Base-by-base conservation (phyloP, 176 grass and related monocot genomes). In the Lolium rigidum region DNA sequence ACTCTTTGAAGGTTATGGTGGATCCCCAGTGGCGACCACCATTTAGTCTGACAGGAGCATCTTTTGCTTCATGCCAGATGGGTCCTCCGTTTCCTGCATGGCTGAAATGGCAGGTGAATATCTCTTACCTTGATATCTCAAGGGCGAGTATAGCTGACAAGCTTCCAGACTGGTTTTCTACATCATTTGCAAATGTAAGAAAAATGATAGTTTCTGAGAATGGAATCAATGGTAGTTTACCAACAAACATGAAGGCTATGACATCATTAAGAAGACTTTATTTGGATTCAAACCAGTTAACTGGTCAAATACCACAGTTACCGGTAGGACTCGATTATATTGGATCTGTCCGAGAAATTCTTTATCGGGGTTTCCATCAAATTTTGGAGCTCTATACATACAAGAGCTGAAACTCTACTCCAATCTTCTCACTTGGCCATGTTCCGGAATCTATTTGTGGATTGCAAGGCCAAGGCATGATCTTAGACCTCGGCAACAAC, bases 161-260 rank as follows among this genome's bases (percentile, higher is more conserved):
- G 10, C 5, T 92, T 51, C 91, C 87, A 17, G 35, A 65, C 7
- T 92, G 84, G 84, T 87, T 92, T 18, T 81, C 25, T 4, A 56
- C 74, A 46, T 1, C 22, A 28, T 58, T 80, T 73, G 75, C 80
- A 24, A 68, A 80, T 2, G 17, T 16, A 2, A 13, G 0, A 16
- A 12, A 0, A 67, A 14, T 92, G 57, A 60, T 77, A 18, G 49
- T 55, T 5, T 76, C 74, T 9, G 5, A 20, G 1, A 55, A 76
- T 20, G 4, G 15, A 6, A 37, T 76, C 25, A 20, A 5, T 76
- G 74, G 74, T 3, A 18, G 9, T 1, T 55, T 76, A 50, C 74
- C 74, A 35, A 20, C 50, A 76, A 55, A 76, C 5, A 55, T 56
- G 50, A 26, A 37, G 1, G 5, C 12, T 2, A 76, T 76, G 74